These are phyloP conservation scores for Cucurbita maxima DNA, from an alignment of 306 rosid genomes.

Conservation along the genomic window DNA sequence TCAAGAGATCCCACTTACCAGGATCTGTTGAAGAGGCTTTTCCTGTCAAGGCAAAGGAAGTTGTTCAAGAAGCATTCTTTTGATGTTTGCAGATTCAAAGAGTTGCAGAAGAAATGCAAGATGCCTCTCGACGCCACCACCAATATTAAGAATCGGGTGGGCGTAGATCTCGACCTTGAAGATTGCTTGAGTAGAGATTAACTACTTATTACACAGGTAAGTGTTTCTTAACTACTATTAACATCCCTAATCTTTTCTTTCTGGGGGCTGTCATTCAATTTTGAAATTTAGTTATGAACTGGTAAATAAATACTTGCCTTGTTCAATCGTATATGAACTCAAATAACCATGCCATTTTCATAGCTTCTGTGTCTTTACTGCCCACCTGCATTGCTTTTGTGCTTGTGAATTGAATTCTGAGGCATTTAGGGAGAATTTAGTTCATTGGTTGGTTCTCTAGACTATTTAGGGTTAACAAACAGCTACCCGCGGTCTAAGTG, in stretches of 20 bases:
- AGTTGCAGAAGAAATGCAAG: slow-evolving; percentile 40
- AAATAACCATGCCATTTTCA: background rate
- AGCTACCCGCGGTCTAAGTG: no score
- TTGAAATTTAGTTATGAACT: background rate
- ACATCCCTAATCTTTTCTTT: background rate
- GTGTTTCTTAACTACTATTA: background rate
- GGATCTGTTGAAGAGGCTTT: slow-evolving; percentile 79
- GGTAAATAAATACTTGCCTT: background rate
- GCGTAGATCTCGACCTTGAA: slow-evolving; percentile 51
- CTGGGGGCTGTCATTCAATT: background rate
- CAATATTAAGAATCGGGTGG: slow-evolving; percentile 38
- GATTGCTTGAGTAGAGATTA: slow-evolving; percentile 22
- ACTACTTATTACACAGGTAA: background rate
- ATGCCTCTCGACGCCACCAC: slow-evolving; percentile 34
- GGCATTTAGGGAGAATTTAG: no score
- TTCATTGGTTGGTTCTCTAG: no score
- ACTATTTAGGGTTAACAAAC: no score
- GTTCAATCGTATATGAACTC: background rate
- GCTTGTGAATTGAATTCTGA: background rate
- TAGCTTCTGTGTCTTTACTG: background rate
- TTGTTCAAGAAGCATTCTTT: slow-evolving; percentile 45
- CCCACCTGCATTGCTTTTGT: background rate
- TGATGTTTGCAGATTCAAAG: slow-evolving; percentile 44
- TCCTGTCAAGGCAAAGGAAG: slow-evolving; percentile 66
- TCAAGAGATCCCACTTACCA: slow-evolving; percentile 91